Evolutionary conservation across 495 filamentous ascomycete species (phyloP), one percentile per base, ranked within the genome.

Genomic region (Xylaria cubensis): DNA sequence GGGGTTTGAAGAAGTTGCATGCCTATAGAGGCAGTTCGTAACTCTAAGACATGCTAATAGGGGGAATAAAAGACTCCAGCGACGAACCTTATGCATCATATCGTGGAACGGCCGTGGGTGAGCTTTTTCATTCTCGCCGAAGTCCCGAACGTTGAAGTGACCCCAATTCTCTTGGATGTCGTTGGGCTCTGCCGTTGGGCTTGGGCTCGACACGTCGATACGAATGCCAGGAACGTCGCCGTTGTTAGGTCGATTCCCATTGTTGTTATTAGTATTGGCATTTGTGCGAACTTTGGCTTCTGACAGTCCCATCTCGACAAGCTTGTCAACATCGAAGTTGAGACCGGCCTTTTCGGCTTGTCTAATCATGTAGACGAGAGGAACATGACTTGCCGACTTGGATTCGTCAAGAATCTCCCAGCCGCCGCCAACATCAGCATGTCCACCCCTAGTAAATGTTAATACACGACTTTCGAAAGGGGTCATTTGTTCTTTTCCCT

Each of bases 401-500:
- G 90, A 87, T 0, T 85, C 89, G 0, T 81, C 75, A 0, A 82
- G 72, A 5, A 91, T 80, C 67, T 90, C 89, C 94, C 94, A 97
- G 1, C 94, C 94, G 29, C 94, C 94, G 19, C 94, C 94, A 39
- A 97, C 90, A 73, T 97, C 94, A 12, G 88, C 93, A 75, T 97
- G 94, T 44, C 90, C 89, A 50, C 93, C 93, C 32, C 69, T 71
- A 10, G 8, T 58, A 26, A 24, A 34, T 41, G 69, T 71, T 56
- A 71, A 13, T 36, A 48, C 46, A 7, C 5, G 13, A 10, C 12
- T 3, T 12, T 8, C 12, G n/a, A 12, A 12, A 13, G 48, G n/a
- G 2, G 17, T 17, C 32, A 6, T 17, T 42, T 6, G 2, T 41
- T 2, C 6, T 24, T 50, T 44, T 6, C 7, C 26, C 19, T 21